Evolutionary conservation across 2,329 filamentous ascomycete genomes (phyloP).

Genomic region (Pseudopyricularia javanii): DNA sequence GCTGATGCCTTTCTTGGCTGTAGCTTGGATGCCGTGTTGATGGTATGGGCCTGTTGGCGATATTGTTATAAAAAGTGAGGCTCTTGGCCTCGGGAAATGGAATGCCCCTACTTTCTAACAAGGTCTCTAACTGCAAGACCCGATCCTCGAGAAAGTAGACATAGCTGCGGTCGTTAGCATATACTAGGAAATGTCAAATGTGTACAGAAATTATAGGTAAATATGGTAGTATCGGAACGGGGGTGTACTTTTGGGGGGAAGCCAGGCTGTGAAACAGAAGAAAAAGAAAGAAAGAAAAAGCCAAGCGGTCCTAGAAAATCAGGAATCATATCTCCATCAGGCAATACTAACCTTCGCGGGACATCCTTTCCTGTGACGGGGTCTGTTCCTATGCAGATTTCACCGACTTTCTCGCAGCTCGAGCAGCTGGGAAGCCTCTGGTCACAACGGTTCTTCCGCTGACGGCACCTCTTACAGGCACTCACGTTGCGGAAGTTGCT

Average conservation of each 20-base stretch:
- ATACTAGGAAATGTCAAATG: too few species aligned
- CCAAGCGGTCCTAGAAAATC: too few species aligned
- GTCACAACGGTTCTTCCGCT: conserved; percentile 91
- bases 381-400: conserved; percentile 89
- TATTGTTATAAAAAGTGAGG: conserved; percentile 39
- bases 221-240: too few species aligned
- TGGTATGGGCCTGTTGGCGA: background rate
- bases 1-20: background rate
- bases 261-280: too few species aligned
- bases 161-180: conserved; percentile 43
- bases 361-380: conserved; percentile 95
- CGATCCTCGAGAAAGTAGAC: conserved; percentile 89
- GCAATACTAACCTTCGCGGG: conserved; percentile 66
- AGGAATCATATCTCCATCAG: too few species aligned
- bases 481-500: conserved; percentile 76
- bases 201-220: too few species aligned
- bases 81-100: conserved; percentile 58
- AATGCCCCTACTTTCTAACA: conserved; percentile 59
- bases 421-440: conserved; percentile 84
- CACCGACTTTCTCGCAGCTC: conserved; percentile 83
- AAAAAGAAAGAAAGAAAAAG: too few species aligned
- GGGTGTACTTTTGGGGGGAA: too few species aligned
- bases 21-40: background rate
- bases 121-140: conserved; percentile 67
- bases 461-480: conserved; percentile 83